Conservation (phyloP, 2,329 filamentous ascomycete genomes). For the Calonectria honghensis region DNA sequence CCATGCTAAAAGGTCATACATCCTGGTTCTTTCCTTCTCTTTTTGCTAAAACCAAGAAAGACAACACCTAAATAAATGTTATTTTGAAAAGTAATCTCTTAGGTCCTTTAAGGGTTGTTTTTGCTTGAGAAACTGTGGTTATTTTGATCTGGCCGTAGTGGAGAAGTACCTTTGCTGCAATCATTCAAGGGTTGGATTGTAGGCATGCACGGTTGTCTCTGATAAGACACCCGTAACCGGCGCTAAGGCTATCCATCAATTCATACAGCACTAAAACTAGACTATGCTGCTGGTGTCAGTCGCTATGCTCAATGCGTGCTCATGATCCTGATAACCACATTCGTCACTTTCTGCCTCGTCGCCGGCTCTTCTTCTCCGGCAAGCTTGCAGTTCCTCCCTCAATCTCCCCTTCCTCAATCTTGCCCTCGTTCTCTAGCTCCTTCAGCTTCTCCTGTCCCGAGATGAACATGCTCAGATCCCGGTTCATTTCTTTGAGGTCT, state of each 20-base stretch:
- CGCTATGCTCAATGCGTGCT: background rate
- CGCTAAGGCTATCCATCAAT: background rate
- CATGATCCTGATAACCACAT: background rate
- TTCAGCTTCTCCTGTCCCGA: constrained; percentile 87
- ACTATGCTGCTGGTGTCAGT: background rate
- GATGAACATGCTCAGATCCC: constrained; percentile 91
- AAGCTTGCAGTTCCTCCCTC: constrained; percentile 83
- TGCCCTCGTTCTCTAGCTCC: constrained; percentile 78
- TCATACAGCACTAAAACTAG: background rate
- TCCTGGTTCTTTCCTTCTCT: too few relatives aligned
- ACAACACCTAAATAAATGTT: too few relatives aligned
- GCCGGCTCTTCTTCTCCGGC: constrained; percentile 75
- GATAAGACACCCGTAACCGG: background rate
- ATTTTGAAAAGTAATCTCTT: too few relatives aligned
- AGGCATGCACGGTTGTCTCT: background rate
- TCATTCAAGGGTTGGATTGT: too few relatives aligned
- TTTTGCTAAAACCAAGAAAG: too few relatives aligned
- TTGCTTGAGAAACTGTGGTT: too few relatives aligned
- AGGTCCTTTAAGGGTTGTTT: too few relatives aligned
- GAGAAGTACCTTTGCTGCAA: too few relatives aligned
- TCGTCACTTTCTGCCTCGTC: constrained; percentile 65
- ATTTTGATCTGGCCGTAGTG: too few relatives aligned
- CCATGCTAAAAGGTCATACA: too few relatives aligned
- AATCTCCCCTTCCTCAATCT: constrained; percentile 80
- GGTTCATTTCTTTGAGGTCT: constrained; percentile 89